Conservation (phyloP, 805 yeast species). For the Kregervanrija delftensis region DNA sequence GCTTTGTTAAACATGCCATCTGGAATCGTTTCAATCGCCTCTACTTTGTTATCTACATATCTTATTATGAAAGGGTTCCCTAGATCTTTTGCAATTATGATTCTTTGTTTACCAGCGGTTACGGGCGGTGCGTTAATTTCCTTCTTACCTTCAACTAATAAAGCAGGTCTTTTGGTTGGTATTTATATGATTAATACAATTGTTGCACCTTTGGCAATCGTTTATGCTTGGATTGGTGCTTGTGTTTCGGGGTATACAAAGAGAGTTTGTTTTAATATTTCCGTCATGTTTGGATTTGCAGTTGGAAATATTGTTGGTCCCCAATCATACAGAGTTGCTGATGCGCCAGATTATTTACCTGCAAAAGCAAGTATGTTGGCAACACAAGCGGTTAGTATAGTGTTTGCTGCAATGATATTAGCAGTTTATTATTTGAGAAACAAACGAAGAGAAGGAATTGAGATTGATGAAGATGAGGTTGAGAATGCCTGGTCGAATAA, state of each 20-base stretch:
- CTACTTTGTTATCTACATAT: conserved; percentile 16
- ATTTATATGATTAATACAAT: conserved; percentile 20
- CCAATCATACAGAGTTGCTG: conserved; percentile 45
- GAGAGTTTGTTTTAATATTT: conserved; percentile 44
- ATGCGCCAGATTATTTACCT: conserved; percentile 48
- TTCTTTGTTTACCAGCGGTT: conserved; percentile 40
- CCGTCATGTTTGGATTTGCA: conserved; percentile 51
- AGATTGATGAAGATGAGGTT: no score
- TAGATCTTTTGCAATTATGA: conserved; percentile 13
- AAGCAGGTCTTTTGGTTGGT: conserved; percentile 25
- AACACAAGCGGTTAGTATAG: conserved; percentile 44
- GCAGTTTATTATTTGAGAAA: conserved; percentile 24
- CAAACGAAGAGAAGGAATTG: no score
- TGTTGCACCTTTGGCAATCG: conserved; percentile 33
- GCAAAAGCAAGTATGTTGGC: conserved; percentile 52
- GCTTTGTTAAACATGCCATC: no score
- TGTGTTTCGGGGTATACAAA: conserved; percentile 60
- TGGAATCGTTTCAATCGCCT: no score
- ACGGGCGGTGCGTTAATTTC: conserved; percentile 39
- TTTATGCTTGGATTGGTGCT: conserved; percentile 56
- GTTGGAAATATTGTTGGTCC: conserved; percentile 56
- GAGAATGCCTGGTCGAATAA: no score
- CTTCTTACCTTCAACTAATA: conserved; percentile 17
- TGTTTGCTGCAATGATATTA: conserved; percentile 33
- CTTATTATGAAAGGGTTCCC: conserved; percentile 16